A percentile compares a stretch with the other conserved stretches of the same genome.
These are phyloP conservation scores for Leishmania lainsoni DNA, from an alignment of 208 protist genomes.

Conservation along the genomic window DNA sequence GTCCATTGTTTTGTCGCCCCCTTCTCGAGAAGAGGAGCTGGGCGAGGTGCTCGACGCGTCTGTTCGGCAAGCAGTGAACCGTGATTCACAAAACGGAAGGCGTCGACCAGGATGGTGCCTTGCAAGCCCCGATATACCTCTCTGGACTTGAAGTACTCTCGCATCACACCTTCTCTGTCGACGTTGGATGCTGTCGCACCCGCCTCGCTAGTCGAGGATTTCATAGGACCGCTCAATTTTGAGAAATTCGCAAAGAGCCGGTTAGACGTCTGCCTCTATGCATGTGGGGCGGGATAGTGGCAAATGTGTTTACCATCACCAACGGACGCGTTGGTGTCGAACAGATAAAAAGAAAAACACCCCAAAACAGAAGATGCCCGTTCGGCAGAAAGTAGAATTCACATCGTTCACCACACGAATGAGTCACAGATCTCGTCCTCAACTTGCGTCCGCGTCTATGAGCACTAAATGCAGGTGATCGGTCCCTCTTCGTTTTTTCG, in stretches of 20 bases:
- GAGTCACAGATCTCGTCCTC: neutral
- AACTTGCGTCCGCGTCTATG: neutral
- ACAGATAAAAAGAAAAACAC: neutral
- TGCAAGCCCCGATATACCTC: constrained; percentile 43
- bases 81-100: constrained; percentile 48
- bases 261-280: neutral
- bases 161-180: neutral
- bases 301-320: neutral
- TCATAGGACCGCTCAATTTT: neutral
- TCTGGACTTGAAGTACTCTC: constrained; percentile 62
- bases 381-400: neutral
- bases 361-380: neutral
- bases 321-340: neutral
- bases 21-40: neutral
- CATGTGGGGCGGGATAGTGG: neutral
- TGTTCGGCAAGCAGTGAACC: neutral
- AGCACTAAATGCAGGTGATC: neutral
- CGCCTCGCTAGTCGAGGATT: neutral
- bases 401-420: neutral
- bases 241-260: neutral
- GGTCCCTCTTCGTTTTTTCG: neutral
- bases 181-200: neutral
- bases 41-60: neutral
- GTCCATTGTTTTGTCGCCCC: no score
- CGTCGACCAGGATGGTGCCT: constrained; percentile 75